phyloP scores from a whole-genome alignment of 1,139 yeast species.

The Hyphopichia buzzinii region DNA sequence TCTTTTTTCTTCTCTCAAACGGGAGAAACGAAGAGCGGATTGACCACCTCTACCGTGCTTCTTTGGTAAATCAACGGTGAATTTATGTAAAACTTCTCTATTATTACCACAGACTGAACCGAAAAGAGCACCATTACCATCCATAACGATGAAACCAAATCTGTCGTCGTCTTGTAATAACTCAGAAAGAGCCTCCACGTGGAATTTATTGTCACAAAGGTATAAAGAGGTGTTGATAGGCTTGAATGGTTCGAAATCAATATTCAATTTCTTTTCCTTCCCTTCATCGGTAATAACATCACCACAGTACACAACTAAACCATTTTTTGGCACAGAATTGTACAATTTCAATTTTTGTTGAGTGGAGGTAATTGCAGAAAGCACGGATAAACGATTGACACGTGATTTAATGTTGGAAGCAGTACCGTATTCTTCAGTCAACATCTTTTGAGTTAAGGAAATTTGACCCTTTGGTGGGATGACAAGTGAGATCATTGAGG shows the following conservation, averaged over 20 bases:
- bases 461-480: slow-evolving; percentile 96
- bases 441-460: slow-evolving; percentile 81
- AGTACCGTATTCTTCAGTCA: slow-evolving; percentile 98
- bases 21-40: slow-evolving; percentile 97
- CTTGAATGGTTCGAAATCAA: slow-evolving; percentile 96
- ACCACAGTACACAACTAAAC: slow-evolving; percentile 96
- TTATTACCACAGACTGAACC: slow-evolving; percentile 98
- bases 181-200: slow-evolving; percentile 94
- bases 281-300: slow-evolving; percentile 97
- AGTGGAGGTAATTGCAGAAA: slow-evolving; percentile 95
- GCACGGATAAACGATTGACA: slow-evolving; percentile 90
- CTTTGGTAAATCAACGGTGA: slow-evolving; percentile 95
- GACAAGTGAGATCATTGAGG: slow-evolving; percentile 95
- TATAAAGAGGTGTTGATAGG: slow-evolving; percentile 96
- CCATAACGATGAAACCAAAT: slow-evolving; percentile 97
- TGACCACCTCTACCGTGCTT: slow-evolving; percentile 99
- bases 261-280: slow-evolving; percentile 90
- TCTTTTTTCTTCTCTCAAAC: slow-evolving; percentile 98
- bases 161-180: slow-evolving; percentile 91
- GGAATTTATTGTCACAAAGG: slow-evolving; percentile 96
- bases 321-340: slow-evolving; percentile 87
- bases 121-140: slow-evolving; percentile 96
- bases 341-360: slow-evolving; percentile 93
- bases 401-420: slow-evolving; percentile 97
- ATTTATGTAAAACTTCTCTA: slow-evolving; percentile 92